Conservation (phyloP, 495 filamentous ascomycete species). For the Aspergillus panamensis region DNA sequence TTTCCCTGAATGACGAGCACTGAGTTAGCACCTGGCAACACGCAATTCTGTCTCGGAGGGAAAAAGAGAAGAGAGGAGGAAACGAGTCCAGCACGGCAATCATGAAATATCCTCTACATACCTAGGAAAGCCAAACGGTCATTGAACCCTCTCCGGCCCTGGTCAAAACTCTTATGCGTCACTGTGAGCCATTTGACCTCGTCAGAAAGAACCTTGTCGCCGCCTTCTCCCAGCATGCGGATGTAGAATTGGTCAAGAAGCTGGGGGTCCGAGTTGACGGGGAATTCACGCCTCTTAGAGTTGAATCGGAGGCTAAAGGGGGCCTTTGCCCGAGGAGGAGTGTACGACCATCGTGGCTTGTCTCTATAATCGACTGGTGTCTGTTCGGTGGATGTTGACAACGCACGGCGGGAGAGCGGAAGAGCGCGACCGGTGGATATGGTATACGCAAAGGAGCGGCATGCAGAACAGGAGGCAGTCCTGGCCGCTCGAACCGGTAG, state of each 20-base stretch:
- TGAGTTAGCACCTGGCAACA: background rate
- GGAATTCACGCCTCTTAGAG: slow-evolving; percentile 50
- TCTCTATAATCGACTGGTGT: slow-evolving; percentile 32
- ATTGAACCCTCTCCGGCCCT: slow-evolving; percentile 89
- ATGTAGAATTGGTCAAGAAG: slow-evolving; percentile 72
- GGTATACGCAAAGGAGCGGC: slow-evolving; percentile 27
- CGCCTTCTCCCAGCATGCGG: slow-evolving; percentile 63
- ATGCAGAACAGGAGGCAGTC: slow-evolving; percentile 33
- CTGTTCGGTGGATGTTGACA: slow-evolving; percentile 27
- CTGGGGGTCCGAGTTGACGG: slow-evolving; percentile 69
- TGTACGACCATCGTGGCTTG: slow-evolving; percentile 76
- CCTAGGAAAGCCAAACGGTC: slow-evolving; percentile 88
- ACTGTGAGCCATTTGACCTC: slow-evolving; percentile 96
- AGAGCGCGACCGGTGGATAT: slow-evolving; percentile 17
- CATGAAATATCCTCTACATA: slow-evolving; percentile 40
- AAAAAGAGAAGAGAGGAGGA: background rate
- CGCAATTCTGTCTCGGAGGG: background rate
- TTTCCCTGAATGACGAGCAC: slow-evolving; percentile 54
- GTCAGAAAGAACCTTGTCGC: slow-evolving; percentile 70
- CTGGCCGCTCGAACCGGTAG: slow-evolving; percentile 36
- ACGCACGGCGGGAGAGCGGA: slow-evolving; percentile 17
- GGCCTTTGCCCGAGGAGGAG: slow-evolving; percentile 71
- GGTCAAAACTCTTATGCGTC: slow-evolving; percentile 98
- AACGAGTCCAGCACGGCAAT: background rate
- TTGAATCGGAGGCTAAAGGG: slow-evolving; percentile 56